phyloP scores from a whole-genome alignment of 2,329 filamentous ascomycete species.

The Fusarium chuoi region DNA sequence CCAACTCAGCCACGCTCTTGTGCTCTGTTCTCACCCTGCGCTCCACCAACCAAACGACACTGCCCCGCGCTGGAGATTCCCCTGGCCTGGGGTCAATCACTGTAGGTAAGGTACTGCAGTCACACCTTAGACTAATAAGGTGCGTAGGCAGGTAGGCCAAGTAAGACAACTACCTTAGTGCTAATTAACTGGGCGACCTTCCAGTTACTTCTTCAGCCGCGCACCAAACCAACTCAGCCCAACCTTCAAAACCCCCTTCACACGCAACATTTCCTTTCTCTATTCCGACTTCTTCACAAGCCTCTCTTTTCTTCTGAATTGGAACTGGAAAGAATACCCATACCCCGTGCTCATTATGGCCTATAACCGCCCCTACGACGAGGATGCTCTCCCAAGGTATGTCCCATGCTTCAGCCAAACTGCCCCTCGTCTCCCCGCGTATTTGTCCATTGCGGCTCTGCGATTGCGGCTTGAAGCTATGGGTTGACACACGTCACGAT shows the following conservation, averaged over 20 bases:
- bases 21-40: conserved; percentile 16
- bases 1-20: conserved; percentile 34
- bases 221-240: conserved; percentile 33
- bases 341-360: conserved; percentile 70
- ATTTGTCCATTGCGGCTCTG: conserved; percentile 32
- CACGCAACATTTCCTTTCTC: neutral
- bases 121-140: neutral
- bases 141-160: neutral
- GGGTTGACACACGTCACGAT: conserved; percentile 8
- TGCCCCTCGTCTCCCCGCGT: conserved; percentile 37
- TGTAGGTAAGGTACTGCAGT: neutral
- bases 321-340: neutral
- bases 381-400: conserved; percentile 91
- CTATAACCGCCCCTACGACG: conserved; percentile 93
- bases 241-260: conserved; percentile 28
- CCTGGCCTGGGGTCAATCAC: conserved; percentile 18
- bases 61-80: conserved; percentile 30
- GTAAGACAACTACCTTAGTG: neutral
- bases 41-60: conserved; percentile 37
- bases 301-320: neutral
- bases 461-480: conserved; percentile 21
- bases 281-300: neutral
- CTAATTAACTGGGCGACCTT: conserved; percentile 13
- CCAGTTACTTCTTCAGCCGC: conserved; percentile 31
- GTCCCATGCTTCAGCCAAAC: neutral